Evolutionary conservation across 148 eudicot species (phyloP).

Genomic region (Rhododendron williamsianum): DNA sequence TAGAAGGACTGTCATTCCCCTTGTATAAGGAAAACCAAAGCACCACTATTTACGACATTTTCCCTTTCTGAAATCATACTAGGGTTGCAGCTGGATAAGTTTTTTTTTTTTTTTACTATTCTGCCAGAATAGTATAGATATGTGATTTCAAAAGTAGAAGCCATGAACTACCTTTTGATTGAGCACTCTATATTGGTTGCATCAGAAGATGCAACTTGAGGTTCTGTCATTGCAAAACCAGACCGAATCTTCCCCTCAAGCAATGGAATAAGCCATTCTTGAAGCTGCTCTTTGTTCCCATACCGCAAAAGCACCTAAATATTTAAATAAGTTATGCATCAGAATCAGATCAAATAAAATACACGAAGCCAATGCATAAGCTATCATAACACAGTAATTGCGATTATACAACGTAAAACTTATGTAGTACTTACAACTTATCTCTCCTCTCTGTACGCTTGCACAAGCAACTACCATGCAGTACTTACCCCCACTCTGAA

Average conservation of each 20-base stretch:
- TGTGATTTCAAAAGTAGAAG: background rate
- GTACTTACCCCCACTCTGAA: background rate
- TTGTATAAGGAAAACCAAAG: background rate
- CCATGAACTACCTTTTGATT: slow-evolving; percentile 52
- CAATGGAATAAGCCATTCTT: slow-evolving; percentile 88
- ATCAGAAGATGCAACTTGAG: slow-evolving; percentile 98
- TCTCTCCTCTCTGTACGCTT: background rate
- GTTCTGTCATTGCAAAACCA: slow-evolving; percentile 98
- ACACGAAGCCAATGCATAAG: background rate
- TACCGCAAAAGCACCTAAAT: slow-evolving; percentile 82
- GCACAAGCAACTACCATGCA: background rate
- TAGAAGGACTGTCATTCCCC: background rate
- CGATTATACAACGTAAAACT: background rate
- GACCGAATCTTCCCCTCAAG: slow-evolving; percentile 87
- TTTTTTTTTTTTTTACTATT: background rate
- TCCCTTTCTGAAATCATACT: background rate
- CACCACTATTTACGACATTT: background rate
- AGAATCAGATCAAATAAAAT: slow-evolving; percentile 1
- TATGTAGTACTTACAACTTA: background rate
- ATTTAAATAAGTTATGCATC: background rate
- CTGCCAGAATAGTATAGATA: background rate
- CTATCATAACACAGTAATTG: background rate
- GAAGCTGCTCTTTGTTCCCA: slow-evolving; percentile 78
- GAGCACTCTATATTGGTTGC: slow-evolving; percentile 98
- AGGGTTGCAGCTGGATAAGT: background rate